Evolutionary conservation across 495 filamentous ascomycete genomes (phyloP).

Genomic region (Ascodesmis nigricans): DNA sequence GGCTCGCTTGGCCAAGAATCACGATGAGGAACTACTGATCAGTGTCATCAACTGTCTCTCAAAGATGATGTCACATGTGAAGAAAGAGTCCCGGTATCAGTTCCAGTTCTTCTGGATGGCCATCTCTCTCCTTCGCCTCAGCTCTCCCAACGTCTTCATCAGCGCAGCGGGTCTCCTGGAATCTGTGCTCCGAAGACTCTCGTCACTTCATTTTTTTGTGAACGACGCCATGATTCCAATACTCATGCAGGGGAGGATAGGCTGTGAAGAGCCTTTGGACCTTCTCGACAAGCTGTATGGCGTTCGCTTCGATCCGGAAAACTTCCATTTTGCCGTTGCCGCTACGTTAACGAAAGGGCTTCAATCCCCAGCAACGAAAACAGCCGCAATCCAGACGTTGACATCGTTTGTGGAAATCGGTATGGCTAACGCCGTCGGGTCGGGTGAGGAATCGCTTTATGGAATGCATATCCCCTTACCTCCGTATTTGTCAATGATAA

Average conservation of each 20-base stretch:
- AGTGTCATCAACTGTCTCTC: constrained; percentile 39
- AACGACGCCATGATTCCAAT: constrained; percentile 34
- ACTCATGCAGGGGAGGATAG: constrained; percentile 32
- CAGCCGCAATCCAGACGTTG: constrained; percentile 32
- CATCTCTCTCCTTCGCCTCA: constrained; percentile 35
- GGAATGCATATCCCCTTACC: constrained; percentile 15
- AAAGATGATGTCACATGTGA: constrained; percentile 47
- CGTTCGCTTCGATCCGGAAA: constrained; percentile 37
- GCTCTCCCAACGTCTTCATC: constrained; percentile 34
- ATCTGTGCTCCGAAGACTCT: constrained; percentile 36
- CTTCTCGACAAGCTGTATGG: constrained; percentile 39
- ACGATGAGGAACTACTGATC: constrained; percentile 42
- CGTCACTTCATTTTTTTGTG: constrained; percentile 32
- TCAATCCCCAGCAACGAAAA: constrained; percentile 34
- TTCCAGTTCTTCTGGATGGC: constrained; percentile 49
- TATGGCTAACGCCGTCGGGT: constrained; percentile 18
- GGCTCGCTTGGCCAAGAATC: constrained; percentile 34
- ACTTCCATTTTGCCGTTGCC: constrained; percentile 40
- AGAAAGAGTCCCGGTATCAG: constrained; percentile 38
- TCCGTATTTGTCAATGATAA: constrained; percentile 20
- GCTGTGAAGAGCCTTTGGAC: constrained; percentile 35
- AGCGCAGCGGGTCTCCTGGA: constrained; percentile 40
- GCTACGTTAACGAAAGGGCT: constrained; percentile 38
- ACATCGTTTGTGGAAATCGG: constrained; percentile 39
- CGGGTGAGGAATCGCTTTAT: constrained; percentile 6